Evolutionary conservation across 169 alveolate genomes (phyloP), one percentile per base, ranked within the genome.

Genomic region (Babesia ovata): DNA sequence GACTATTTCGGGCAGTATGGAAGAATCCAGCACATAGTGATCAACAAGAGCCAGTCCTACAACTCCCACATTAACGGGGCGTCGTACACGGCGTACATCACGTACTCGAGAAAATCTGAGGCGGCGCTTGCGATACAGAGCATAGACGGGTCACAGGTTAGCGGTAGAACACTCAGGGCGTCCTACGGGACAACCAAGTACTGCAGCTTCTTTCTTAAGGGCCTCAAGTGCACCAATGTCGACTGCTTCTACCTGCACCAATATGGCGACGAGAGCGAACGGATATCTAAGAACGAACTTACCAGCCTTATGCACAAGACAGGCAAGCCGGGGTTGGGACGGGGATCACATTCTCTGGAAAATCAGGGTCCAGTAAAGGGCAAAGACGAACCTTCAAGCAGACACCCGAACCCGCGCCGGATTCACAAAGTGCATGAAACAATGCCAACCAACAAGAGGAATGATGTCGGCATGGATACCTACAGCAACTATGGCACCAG

Each of bases 121-220:
- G 97, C 98, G 13, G 87, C 95, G 36, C 87, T 89, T 78, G 98
- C 98, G 21, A 95, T 95, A 53, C 95, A 93, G 86, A 92, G 91
- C 67, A 91, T 94, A 22, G 96, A 96, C 73, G 96, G 96, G 45
- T 90, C 92, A 67, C 92, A 84, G n/a, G 79, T 93, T 71, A 96
- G 94, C 72, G 94, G 91, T 16, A 94, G 92, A 61, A 85, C 83
- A 24, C 91, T 96, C 67, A 88, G 95, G 85, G 97, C 97, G 39
- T 93, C 96, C 13, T 96, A 92, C 73, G 98, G 98, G 21, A 96
- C 98, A 17, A 96, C 97, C 45, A 96, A 96, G 90, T 96, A 96
- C 79, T 96, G 98, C 73, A 79, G 94, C 59, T 89, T 91, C 70
- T 96, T 94, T 84, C 88, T 96, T 57, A 93, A 91, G 90, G 94